Evolutionary conservation across 2,329 filamentous ascomycete species (phyloP).

Genomic region (Aspergillus spinulosporus): DNA sequence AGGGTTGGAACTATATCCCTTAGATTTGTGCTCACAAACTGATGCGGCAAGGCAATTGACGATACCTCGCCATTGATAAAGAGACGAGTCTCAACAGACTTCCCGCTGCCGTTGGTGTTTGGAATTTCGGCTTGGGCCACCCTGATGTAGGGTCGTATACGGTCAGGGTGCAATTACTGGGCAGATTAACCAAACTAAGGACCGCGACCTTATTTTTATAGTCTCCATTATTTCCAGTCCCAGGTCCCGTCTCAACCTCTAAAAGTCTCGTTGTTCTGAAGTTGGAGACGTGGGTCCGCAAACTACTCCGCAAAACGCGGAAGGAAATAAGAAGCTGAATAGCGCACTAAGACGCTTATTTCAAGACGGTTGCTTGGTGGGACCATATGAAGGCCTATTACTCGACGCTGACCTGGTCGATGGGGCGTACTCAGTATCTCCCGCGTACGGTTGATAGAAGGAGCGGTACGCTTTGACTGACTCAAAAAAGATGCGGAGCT

Average conservation of each 20-base stretch:
- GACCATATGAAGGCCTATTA: not conserved
- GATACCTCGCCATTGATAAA: slow-evolving; percentile 37
- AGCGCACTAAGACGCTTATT: not conserved
- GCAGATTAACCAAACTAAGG: not conserved
- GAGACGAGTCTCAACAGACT: slow-evolving; percentile 33
- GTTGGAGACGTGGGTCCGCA: not conserved
- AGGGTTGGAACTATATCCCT: slow-evolving; percentile 27
- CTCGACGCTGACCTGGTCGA: not conserved
- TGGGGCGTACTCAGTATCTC: not conserved
- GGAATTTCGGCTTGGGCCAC: slow-evolving; percentile 6
- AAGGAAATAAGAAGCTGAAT: not conserved
- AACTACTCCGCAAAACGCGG: not conserved
- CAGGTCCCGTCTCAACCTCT: not conserved
- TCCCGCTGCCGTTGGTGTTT: not conserved
- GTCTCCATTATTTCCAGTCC: not conserved
- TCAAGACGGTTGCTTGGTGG: not conserved
- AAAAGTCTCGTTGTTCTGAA: not conserved
- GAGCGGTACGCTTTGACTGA: not conserved
- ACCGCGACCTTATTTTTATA: not conserved
- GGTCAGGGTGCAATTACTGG: not conserved
- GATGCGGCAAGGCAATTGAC: too few relatives aligned
- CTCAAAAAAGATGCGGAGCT: not conserved
- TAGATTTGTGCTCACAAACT: not conserved
- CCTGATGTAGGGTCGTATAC: not conserved
- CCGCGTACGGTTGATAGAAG: not conserved